phyloP scores from a whole-genome alignment of 345 rosid genomes.

The Psidium friedrichsthalianum region DNA sequence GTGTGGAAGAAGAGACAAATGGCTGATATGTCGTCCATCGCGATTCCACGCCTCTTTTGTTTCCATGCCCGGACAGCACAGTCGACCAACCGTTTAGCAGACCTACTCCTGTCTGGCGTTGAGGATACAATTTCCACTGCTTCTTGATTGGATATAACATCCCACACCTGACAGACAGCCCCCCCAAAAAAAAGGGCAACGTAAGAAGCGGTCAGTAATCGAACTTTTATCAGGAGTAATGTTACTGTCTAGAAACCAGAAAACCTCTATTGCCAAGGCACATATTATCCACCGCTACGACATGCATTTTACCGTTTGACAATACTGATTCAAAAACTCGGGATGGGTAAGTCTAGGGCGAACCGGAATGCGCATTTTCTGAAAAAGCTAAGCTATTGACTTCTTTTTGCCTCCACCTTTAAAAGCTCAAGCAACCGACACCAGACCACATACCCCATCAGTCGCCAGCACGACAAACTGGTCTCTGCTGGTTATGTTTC shows the following conservation, averaged over 20 bases:
- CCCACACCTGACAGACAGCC: conserved; percentile 61
- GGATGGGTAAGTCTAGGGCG: not conserved
- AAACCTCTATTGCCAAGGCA: not conserved
- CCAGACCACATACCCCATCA: conserved; percentile 53
- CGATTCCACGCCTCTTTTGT: conserved; percentile 60
- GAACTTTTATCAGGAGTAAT: not conserved
- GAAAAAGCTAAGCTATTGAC: not conserved
- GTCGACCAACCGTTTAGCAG: conserved; percentile 60
- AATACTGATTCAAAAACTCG: not conserved
- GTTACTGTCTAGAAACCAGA: not conserved
- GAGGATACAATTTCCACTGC: conserved; percentile 70
- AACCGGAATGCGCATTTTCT: not conserved
- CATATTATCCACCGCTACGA: not conserved
- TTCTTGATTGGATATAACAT: conserved; percentile 79
- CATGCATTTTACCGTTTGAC: not conserved
- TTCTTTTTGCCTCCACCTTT: not conserved
- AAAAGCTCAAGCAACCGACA: not conserved
- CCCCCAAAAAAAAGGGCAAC: not conserved
- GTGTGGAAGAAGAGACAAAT: conserved; percentile 78
- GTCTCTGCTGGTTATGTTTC: conserved; percentile 54
- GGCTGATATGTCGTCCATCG: conserved; percentile 90
- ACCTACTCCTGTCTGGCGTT: conserved; percentile 38
- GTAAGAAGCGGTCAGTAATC: not conserved
- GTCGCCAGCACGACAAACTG: conserved; percentile 78
- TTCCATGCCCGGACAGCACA: conserved; percentile 65